Percentiles rank a stretch among this genome's conserved stretches.
Conservation (phyloP, 306 rosid genomes). For the Abrus pulchellus region DNA sequence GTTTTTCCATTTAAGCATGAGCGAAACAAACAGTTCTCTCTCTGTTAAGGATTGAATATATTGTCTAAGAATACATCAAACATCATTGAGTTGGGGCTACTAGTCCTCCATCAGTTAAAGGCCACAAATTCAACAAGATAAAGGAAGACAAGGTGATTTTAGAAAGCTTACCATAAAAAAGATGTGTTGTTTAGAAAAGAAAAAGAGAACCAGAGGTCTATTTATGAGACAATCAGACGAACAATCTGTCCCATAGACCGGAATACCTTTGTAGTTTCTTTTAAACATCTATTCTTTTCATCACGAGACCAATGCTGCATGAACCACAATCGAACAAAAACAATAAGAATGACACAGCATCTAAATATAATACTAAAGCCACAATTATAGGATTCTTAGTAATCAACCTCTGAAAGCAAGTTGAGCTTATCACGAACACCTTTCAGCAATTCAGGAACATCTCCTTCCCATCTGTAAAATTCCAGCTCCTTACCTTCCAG, state of each 20-base stretch:
- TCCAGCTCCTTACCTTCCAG: slow-evolving; percentile 82
- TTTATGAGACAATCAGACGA: slow-evolving; percentile 74
- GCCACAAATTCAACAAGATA: neutral
- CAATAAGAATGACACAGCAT: slow-evolving; percentile 13
- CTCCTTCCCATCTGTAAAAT: slow-evolving; percentile 78
- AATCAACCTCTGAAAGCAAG: slow-evolving; percentile 79
- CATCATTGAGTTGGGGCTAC: neutral
- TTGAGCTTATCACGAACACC: slow-evolving; percentile 84
- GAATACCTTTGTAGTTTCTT: slow-evolving; percentile 86
- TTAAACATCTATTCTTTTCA: slow-evolving; percentile 80
- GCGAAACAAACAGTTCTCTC: neutral
- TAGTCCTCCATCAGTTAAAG: slow-evolving; percentile 27
- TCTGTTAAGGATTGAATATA: slow-evolving; percentile 9
- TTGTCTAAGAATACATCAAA: slow-evolving; percentile 8
- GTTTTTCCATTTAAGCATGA: neutral
- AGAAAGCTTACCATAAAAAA: slow-evolving; percentile 47
- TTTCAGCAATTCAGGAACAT: slow-evolving; percentile 66
- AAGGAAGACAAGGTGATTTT: slow-evolving; percentile 23
- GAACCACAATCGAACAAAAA: slow-evolving; percentile 34
- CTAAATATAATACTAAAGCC: slow-evolving; percentile 34
- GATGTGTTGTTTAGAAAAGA: slow-evolving; percentile 8
- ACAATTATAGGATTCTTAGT: slow-evolving; percentile 30
- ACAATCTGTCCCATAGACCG: slow-evolving; percentile 78
- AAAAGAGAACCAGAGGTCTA: slow-evolving; percentile 23
- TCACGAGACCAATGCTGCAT: slow-evolving; percentile 88